These are phyloP conservation scores for Neofusicoccum laricinum DNA, from an alignment of 2,329 filamentous ascomycete species.

Conservation along the genomic window DNA sequence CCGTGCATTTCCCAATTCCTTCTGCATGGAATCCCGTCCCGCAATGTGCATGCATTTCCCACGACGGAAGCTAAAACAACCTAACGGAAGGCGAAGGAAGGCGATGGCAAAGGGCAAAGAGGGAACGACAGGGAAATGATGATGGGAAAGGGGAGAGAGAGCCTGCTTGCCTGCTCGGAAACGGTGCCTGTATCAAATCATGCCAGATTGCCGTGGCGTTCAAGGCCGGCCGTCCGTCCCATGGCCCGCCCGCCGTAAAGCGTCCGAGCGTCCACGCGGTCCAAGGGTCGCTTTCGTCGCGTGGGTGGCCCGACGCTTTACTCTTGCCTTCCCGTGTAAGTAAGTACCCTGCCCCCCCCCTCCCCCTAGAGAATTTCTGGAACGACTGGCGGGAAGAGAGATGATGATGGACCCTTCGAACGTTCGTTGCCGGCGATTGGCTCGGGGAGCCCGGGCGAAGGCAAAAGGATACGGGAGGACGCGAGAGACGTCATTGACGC, in stretches of 20 bases:
- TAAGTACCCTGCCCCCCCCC: background rate
- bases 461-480: background rate
- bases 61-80: background rate
- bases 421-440: background rate
- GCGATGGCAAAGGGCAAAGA: background rate
- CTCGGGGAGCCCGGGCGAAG: background rate
- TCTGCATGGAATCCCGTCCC: too few relatives aligned
- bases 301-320: background rate
- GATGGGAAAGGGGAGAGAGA: background rate
- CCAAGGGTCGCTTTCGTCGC: background rate
- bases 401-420: background rate
- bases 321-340: background rate
- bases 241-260: background rate
- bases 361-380: too few relatives aligned
- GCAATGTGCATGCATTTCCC: too few relatives aligned
- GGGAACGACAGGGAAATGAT: background rate
- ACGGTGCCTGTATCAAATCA: background rate
- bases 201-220: background rate
- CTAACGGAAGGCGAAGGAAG: background rate
- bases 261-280: constrained; percentile 1
- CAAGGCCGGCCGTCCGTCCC: background rate
- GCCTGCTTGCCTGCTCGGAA: background rate
- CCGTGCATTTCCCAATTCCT: background rate
- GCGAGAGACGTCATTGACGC: background rate
- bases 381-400: too few relatives aligned